phyloP scores from a whole-genome alignment of 139 green algal species.

The Tetradesmus obliquus region DNA sequence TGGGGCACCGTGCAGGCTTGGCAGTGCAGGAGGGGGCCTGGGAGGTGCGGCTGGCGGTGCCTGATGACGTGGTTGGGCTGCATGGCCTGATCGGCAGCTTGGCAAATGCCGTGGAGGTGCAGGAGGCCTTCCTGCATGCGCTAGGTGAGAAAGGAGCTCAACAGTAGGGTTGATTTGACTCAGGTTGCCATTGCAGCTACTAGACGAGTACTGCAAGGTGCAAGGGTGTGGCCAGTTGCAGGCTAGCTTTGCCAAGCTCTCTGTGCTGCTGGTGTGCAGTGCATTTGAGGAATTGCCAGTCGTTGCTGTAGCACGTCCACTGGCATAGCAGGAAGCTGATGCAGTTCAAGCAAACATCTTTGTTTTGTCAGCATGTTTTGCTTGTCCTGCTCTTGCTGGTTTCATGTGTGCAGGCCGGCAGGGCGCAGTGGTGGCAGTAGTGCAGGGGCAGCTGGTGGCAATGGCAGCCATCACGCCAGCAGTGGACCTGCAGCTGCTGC shows the following conservation, averaged over 20 bases:
- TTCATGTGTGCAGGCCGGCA: slow-evolving; percentile 9
- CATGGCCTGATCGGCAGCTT: slow-evolving; percentile 50
- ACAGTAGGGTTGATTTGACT: background rate
- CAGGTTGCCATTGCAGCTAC: background rate
- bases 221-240: too few species aligned
- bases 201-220: too few species aligned
- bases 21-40: slow-evolving; percentile 35
- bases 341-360: too few species aligned
- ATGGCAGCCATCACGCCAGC: slow-evolving; percentile 55
- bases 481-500: slow-evolving; percentile 63
- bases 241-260: too few species aligned
- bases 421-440: slow-evolving; percentile 49
- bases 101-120: slow-evolving; percentile 52
- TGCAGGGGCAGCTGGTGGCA: slow-evolving; percentile 64
- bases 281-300: background rate
- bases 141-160: background rate
- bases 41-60: slow-evolving; percentile 36
- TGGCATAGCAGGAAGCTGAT: too few species aligned
- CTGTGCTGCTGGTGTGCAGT: too few species aligned
- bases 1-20: slow-evolving; percentile 20
- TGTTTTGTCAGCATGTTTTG: background rate
- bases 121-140: slow-evolving; percentile 51
- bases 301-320: background rate
- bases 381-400: background rate
- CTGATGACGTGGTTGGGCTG: slow-evolving; percentile 14